phyloP scores from a whole-genome alignment of 2,329 filamentous ascomycete species.

The Sphaerulina populicola region DNA sequence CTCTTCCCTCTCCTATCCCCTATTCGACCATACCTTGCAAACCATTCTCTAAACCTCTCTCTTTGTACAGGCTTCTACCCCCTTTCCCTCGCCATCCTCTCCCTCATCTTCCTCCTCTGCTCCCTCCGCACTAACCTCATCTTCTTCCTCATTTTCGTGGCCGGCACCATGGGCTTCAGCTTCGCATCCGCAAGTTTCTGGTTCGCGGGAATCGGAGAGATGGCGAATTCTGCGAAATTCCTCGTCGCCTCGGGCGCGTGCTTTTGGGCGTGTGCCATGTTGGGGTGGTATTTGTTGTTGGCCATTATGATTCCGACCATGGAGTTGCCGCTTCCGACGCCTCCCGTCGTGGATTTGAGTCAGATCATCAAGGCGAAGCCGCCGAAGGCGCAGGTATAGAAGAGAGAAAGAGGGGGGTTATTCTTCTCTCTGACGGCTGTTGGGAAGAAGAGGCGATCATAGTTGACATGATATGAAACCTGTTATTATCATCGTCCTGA shows the following conservation, averaged over 20 bases:
- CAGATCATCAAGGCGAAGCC: constrained; percentile 16
- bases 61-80: constrained; percentile 16
- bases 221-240: constrained; percentile 7
- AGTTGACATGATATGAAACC: too few relatives aligned
- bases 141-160: constrained; percentile 24
- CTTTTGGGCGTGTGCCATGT: constrained; percentile 18
- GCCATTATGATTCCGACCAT: constrained; percentile 19
- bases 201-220: constrained; percentile 9
- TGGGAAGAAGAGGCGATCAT: background rate
- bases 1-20: background rate
- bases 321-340: constrained; percentile 18
- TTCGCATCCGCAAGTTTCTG: constrained; percentile 16
- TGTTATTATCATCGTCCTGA: too few relatives aligned
- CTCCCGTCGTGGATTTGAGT: constrained; percentile 18
- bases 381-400: constrained; percentile 1
- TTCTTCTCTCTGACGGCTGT: too few relatives aligned
- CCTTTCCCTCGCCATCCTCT: constrained; percentile 22
- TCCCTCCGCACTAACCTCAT: constrained; percentile 19
- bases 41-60: background rate
- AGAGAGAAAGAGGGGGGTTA: too few relatives aligned
- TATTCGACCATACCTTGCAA: background rate
- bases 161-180: constrained; percentile 17
- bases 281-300: constrained; percentile 19
- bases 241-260: constrained; percentile 16
- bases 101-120: constrained; percentile 23